phyloP scores from a whole-genome alignment of 2,329 filamentous ascomycete species.

The Fusarium buxicola region DNA sequence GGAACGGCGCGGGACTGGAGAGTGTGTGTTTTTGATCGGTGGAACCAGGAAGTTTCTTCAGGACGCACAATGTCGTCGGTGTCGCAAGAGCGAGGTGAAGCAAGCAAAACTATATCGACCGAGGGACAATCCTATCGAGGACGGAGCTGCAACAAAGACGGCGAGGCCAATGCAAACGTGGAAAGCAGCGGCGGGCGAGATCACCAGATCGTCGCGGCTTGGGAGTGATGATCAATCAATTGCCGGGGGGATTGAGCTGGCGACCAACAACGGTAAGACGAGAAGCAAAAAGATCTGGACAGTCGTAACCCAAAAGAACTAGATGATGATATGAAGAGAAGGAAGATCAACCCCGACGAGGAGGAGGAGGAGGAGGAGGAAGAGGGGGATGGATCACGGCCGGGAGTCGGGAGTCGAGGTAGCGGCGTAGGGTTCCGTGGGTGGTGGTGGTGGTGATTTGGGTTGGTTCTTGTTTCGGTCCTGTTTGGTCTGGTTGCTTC shows the following conservation, averaged over 20 bases:
- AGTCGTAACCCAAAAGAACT: constrained; percentile 10
- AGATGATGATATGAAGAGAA: constrained; percentile 15
- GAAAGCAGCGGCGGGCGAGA: constrained; percentile 5
- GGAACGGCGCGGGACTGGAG: constrained; percentile 15
- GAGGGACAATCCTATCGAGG: constrained; percentile 6
- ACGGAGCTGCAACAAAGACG: constrained; percentile 9
- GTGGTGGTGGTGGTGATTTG: constrained; percentile 35
- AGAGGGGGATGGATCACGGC: constrained; percentile 35
- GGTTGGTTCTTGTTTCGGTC: constrained; percentile 24
- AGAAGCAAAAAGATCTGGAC: constrained; percentile 16
- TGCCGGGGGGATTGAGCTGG: constrained; percentile 18
- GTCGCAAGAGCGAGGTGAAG: constrained; percentile 5
- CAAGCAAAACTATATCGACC: constrained; percentile 13
- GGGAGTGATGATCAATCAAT: constrained; percentile 25
- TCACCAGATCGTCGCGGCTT: constrained; percentile 33
- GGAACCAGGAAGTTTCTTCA: constrained; percentile 13
- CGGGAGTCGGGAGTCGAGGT: constrained; percentile 31
- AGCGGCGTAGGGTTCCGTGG: constrained; percentile 11
- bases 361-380: constrained; percentile 18
- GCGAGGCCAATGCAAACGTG: constrained; percentile 3
- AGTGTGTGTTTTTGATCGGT: constrained; percentile 24
- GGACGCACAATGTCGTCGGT: constrained; percentile 21
- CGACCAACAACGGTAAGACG: constrained; percentile 9
- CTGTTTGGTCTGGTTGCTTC: constrained; percentile 16
- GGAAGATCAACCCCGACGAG: constrained; percentile 22